Evolutionary conservation across 1,284 basidiomycete species (phyloP), one percentile per base, ranked within the genome.

Genomic region (Ustilago curta): DNA sequence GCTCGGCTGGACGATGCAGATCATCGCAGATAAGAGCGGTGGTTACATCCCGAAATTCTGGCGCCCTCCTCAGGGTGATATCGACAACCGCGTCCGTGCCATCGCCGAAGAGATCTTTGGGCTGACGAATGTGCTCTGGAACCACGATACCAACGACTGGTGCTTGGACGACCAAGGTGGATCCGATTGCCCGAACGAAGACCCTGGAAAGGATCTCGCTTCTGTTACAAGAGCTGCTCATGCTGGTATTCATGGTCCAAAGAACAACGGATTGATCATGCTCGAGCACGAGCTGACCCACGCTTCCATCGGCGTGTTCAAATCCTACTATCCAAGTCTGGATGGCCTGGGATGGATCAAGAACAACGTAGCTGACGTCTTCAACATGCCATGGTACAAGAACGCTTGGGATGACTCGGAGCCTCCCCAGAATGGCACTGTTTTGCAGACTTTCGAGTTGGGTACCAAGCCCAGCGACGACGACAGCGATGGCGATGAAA

Each of bases 1-100:
- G 86, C 88, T 98, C 50, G 94, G 92, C 44, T 97, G 93, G 92
- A 93, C 94, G 59, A 91, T 91, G 74, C 90, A 93, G 86, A 76
- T 91, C 60, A 96, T 98, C 86, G 89, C 91, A 79, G 60, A 79
- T 50, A 59, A 76, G 44, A 78, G 79, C 73, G 72, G 77, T n/a
- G 83, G 83, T 37, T 77, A 83, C 45, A 75, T 77, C n/a, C 80
- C 81, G 31, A 77, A 69, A 43, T 87, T 92, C 65, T 79, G 78
- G 75, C 73, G 79, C 7, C 81, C 83, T n/a, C 82, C 83, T 25
- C 81, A 84, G 59, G 83, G 81, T 39, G 82, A 84, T 56, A 63
- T 84, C 23, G 84, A 85, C 71, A 82, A 85, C 65, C 81, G 83
- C 42, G 82, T 84, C 19, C 77, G 81, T 52, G 78, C 76, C 44